Evolutionary conservation across 2,329 filamentous ascomycete species (phyloP), one percentile per base, ranked within the genome.

Genomic region (Ophiocordyceps australis): DNA sequence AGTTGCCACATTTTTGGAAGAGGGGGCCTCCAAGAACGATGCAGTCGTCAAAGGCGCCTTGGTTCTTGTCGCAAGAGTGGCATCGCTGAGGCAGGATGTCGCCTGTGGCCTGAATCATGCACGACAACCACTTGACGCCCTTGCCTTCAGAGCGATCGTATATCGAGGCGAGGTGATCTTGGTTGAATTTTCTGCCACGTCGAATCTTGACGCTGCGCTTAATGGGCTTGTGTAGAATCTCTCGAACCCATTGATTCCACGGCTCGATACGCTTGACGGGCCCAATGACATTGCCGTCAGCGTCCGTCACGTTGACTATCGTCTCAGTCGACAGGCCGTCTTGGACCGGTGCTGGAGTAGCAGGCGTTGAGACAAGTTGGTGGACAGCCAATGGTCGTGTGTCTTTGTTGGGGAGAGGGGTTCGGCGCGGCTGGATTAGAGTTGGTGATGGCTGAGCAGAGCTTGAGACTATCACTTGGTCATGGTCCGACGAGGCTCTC

Each of bases 21-120:
- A 54, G 41, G 6, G 42, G 38, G 5, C 47, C 50, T 5, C 49
- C 51, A 10, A 59, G 39, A 14, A 55, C 47, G 25, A 62, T 47
- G 36, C 59, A 64, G 5, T 50, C 44, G 2, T 50, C 48, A 33
- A 59, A 64, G 0, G 51, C 50, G 0, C 59, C 59, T 14, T 50
- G 43, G 15, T 50, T 49, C 28, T 46, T 53, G 2, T 49, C 38
- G 27, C 60, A 64, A 2, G 46, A 50, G 1, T 41, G 33, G 26
- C 60, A 64, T 16, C 49, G 46, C 13, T 42, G 38, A 0, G 37
- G 32, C 29, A 58, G 55, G 4, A 54, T 29, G 9, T 51, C 42
- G 2, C 60, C 59, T 0, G 50, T 59, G 3, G 60, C 60, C 31
- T 65, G 59, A 17, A 63, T 59, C 48, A 60, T 58, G 29, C 54